Percentiles rank a stretch among this genome's conserved stretches.
Evolutionary conservation across 345 rosid species (phyloP).

Genomic region (Nasturtium officinale): DNA sequence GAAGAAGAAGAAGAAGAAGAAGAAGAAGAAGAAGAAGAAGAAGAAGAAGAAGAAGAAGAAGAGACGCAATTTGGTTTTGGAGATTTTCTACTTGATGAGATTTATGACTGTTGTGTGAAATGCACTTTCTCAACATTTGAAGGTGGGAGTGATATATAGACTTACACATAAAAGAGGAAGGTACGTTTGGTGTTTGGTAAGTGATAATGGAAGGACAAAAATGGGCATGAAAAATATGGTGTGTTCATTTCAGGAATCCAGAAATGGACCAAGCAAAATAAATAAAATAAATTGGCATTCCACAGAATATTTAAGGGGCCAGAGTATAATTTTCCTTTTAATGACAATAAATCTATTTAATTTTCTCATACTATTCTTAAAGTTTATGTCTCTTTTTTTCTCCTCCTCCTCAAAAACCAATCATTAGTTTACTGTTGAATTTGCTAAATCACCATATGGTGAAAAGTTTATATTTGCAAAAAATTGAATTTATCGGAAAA

Average conservation of each 20-base stretch:
- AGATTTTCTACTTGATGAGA: conserved; percentile 45
- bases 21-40: conserved; percentile 33
- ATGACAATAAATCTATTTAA: neutral
- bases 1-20: conserved; percentile 29
- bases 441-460: neutral
- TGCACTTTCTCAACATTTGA: conserved; percentile 62
- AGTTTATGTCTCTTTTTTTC: conserved; percentile 8
- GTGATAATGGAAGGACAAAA: conserved; percentile 51
- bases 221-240: conserved; percentile 48
- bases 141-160: conserved; percentile 50
- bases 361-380: conserved; percentile 11
- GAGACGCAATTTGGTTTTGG: conserved; percentile 35
- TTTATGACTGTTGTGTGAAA: conserved; percentile 49
- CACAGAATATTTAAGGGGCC: conserved; percentile 43
- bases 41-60: conserved; percentile 30
- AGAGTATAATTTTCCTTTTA: conserved; percentile 23
- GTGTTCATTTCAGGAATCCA: conserved; percentile 61
- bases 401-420: conserved; percentile 25
- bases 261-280: conserved; percentile 53
- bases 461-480: neutral
- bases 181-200: conserved; percentile 24
- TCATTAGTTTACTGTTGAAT: conserved; percentile 25
- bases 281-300: conserved; percentile 32
- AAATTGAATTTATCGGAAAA: neutral
- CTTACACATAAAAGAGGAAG: neutral